Evolutionary conservation across 768 basidiomycete species (phyloP).

Genomic region (Macrocybe gigantea): DNA sequence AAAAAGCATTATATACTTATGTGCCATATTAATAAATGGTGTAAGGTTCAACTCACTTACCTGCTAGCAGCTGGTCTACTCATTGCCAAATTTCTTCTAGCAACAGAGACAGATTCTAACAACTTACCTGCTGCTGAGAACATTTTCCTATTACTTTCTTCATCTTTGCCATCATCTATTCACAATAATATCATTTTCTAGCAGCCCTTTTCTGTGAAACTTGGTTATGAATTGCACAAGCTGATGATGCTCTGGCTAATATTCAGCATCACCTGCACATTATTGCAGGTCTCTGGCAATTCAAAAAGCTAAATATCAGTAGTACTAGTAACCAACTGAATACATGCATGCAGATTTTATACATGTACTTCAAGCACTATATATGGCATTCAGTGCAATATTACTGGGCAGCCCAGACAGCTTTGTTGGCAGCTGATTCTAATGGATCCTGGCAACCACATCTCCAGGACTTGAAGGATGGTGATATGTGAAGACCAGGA

Average conservation of each 20-base stretch:
- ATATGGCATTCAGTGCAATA: constrained; percentile 4
- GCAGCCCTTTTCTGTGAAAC: constrained; percentile 3
- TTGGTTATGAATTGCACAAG: constrained; percentile 11
- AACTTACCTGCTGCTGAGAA: background rate
- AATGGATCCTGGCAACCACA: constrained; percentile 7
- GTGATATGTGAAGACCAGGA: constrained; percentile 12
- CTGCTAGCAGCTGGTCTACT: constrained; percentile 1
- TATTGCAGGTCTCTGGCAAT: constrained; percentile 11
- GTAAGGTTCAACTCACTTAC: constrained; percentile 1
- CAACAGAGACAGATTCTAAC: background rate
- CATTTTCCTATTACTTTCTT: background rate
- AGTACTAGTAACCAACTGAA: constrained; percentile 15
- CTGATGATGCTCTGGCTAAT: constrained; percentile 15
- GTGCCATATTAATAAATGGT: constrained; percentile 3
- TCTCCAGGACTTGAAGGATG: constrained; percentile 2
- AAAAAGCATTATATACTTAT: background rate
- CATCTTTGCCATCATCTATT: background rate
- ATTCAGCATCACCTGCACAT: constrained; percentile 10
- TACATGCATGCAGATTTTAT: constrained; percentile 9
- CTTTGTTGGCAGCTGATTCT: constrained; percentile 9
- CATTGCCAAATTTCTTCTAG: background rate
- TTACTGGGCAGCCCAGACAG: constrained; percentile 8
- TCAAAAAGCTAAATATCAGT: constrained; percentile 16
- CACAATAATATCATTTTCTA: background rate
- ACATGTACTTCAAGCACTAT: constrained; percentile 7